Conservation (phyloP, 495 filamentous ascomycete genomes). For the Viridothelium virens region DNA sequence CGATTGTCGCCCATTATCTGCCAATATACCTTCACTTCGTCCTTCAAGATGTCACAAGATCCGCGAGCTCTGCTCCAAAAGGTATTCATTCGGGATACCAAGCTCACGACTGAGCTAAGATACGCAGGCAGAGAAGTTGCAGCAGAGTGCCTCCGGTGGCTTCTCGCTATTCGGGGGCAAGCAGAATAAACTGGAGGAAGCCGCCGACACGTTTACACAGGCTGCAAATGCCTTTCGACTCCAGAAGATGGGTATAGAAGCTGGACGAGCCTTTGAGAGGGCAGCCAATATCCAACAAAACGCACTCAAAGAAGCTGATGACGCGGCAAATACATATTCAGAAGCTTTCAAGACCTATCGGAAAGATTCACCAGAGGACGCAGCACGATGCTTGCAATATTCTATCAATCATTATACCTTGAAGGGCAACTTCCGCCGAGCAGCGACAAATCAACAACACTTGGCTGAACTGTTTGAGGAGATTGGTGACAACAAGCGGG, state of each 20-base stretch:
- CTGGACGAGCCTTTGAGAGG: constrained; percentile 70
- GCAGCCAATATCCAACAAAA: constrained; percentile 66
- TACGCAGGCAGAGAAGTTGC: constrained; percentile 29
- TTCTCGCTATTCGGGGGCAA: constrained; percentile 31
- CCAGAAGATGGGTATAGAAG: constrained; percentile 44
- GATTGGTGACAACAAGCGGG: constrained; percentile 64
- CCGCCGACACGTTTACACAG: constrained; percentile 33
- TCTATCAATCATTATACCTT: constrained; percentile 72
- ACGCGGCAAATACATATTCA: constrained; percentile 70
- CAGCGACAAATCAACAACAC: constrained; percentile 79
- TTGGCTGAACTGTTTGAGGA: constrained; percentile 81
- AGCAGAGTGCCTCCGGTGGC: constrained; percentile 22
- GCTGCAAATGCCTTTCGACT: constrained; percentile 32
- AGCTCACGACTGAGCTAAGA: neutral
- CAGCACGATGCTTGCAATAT: constrained; percentile 61
- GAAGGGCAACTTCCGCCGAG: constrained; percentile 80
- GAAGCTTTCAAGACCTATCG: constrained; percentile 82
- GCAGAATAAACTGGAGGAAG: constrained; percentile 27
- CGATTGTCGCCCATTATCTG: neutral
- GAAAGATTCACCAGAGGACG: constrained; percentile 70
- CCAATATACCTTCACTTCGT: neutral
- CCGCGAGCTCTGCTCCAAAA: constrained; percentile 31
- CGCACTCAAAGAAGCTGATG: constrained; percentile 78
- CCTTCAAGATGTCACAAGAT: constrained; percentile 28
- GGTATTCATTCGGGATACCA: constrained; percentile 17